Conservation (phyloP, 148 eudicot species). For the Cornus suecica region DNA sequence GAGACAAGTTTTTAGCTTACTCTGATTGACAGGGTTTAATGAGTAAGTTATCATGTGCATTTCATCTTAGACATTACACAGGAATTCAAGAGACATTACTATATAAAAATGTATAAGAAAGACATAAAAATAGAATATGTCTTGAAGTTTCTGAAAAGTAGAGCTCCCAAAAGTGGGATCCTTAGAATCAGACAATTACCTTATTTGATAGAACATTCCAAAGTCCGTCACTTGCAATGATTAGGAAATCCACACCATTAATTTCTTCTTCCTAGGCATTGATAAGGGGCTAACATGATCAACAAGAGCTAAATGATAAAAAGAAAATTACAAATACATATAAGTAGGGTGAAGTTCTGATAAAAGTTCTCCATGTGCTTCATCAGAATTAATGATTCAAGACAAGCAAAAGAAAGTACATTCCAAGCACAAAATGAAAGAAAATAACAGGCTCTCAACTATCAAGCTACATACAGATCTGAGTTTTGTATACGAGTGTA, state of each 20-base stretch:
- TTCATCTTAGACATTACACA: not conserved
- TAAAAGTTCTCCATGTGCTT: not conserved
- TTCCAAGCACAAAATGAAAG: not conserved
- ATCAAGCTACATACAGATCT: not conserved
- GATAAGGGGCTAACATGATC: not conserved
- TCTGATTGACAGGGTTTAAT: not conserved
- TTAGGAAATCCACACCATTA: conserved; percentile 65
- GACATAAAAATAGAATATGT: not conserved
- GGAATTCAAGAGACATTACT: not conserved
- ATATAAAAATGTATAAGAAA: not conserved
- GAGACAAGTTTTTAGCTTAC: not conserved
- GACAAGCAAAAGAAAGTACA: not conserved
- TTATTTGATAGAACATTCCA: conserved; percentile 79
- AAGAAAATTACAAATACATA: not conserved
- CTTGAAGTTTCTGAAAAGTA: conserved; percentile 4
- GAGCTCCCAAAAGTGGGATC: not conserved
- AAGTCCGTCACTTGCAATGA: conserved; percentile 88
- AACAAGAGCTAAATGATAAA: not conserved
- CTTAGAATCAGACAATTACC: conserved; percentile 23
- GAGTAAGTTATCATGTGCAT: not conserved
- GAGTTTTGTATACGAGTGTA: not conserved
- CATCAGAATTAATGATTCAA: not conserved
- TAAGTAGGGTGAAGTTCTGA: not conserved
- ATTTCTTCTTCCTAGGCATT: conserved; percentile 64
- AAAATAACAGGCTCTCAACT: not conserved